Evolutionary conservation across 1,139 yeast genomes (phyloP).

Genomic region (Kodamaea suecica): DNA sequence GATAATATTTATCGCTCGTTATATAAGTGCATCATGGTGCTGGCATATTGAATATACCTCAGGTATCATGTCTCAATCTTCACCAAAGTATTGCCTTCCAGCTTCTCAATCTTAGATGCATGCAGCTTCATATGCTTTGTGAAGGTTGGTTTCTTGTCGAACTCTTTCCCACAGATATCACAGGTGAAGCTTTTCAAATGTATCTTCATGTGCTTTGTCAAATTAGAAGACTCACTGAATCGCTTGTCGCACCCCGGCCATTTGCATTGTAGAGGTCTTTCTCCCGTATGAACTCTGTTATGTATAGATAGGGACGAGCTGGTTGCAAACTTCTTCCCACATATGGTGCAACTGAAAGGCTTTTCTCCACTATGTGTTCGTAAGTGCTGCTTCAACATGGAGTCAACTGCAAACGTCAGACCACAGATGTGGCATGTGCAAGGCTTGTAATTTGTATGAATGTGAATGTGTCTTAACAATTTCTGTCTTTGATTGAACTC

Average conservation of each 20-base stretch:
- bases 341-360: slow-evolving; percentile 47
- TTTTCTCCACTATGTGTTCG: slow-evolving; percentile 87
- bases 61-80: slow-evolving; percentile 6
- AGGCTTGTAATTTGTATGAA: slow-evolving; percentile 83
- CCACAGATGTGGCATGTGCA: slow-evolving; percentile 67
- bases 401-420: slow-evolving; percentile 64
- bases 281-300: slow-evolving; percentile 53
- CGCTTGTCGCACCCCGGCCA: slow-evolving; percentile 79
- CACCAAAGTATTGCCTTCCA: slow-evolving; percentile 3
- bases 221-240: slow-evolving; percentile 84
- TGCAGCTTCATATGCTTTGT: slow-evolving; percentile 38
- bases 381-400: slow-evolving; percentile 68
- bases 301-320: slow-evolving; percentile 55
- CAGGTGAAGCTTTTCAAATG: slow-evolving; percentile 56
- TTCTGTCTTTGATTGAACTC: slow-evolving; percentile 83
- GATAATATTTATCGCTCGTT: too few species aligned
- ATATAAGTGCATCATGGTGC: not conserved
- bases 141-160: slow-evolving; percentile 41
- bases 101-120: slow-evolving; percentile 9
- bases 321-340: slow-evolving; percentile 54
- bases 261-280: slow-evolving; percentile 78
- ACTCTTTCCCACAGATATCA: slow-evolving; percentile 48
- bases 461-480: slow-evolving; percentile 77
- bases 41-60: not conserved
- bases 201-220: slow-evolving; percentile 80